Evolutionary conservation across 495 filamentous ascomycete genomes (phyloP).

Genomic region (Beverwykella pulmonaria): DNA sequence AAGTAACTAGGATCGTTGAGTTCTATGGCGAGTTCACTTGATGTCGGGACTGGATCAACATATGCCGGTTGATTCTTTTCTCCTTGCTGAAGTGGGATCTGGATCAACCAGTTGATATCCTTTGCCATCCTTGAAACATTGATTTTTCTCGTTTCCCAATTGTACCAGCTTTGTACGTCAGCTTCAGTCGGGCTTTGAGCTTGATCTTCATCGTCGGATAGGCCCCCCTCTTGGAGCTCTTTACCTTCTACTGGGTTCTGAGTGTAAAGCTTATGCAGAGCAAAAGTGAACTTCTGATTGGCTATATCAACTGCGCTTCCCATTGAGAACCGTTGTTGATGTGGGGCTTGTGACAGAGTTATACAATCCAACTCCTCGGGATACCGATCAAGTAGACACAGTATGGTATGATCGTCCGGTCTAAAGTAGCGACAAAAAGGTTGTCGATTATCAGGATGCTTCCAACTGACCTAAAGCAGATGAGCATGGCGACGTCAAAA

Average conservation of each 20-base stretch:
- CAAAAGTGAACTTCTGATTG: too few species aligned
- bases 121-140: not conserved
- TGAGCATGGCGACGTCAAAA: not conserved
- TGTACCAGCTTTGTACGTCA: not conserved
- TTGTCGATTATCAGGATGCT: not conserved
- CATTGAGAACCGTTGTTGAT: constrained; percentile 19
- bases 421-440: not conserved
- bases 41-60: not conserved
- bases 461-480: not conserved
- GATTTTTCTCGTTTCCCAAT: not conserved
- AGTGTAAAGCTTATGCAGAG: too few species aligned
- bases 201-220: too few species aligned
- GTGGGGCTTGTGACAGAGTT: constrained; percentile 11
- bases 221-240: too few species aligned
- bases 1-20: constrained; percentile 11
- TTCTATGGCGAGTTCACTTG: not conserved
- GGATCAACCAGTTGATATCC: not conserved
- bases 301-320: not conserved
- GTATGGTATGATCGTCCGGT: constrained; percentile 1
- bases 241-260: too few species aligned
- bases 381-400: constrained; percentile 5
- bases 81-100: not conserved
- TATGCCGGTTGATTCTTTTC: not conserved
- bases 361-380: constrained; percentile 37
- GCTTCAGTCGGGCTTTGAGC: too few species aligned